Percentiles rank a stretch among this genome's conserved stretches.
Evolutionary conservation across 495 filamentous ascomycete species (phyloP).

Genomic region (Letharia lupina): DNA sequence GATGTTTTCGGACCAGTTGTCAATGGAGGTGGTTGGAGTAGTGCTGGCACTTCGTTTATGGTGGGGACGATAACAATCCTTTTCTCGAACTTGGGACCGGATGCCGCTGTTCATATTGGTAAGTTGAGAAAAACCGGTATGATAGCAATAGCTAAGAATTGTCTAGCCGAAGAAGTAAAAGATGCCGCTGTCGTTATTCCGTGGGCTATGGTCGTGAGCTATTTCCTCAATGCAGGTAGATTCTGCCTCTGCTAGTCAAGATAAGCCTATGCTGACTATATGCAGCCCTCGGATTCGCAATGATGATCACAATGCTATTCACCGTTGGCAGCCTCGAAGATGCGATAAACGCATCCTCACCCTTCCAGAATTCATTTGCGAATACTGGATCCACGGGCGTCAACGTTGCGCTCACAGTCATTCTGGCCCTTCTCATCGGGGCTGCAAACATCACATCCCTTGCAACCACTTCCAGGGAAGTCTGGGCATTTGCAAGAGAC

Average conservation of each 20-base stretch:
- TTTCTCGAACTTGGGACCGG: slow-evolving; percentile 4
- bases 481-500: neutral
- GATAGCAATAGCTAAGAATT: neutral
- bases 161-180: neutral
- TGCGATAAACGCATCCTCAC: neutral
- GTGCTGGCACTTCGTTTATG: neutral
- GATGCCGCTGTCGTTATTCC: slow-evolving; percentile 1
- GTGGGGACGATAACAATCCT: slow-evolving; percentile 1
- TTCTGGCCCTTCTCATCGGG: neutral
- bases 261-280: neutral
- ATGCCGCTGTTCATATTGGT: slow-evolving; percentile 4
- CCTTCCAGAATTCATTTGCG: neutral
- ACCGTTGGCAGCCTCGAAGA: slow-evolving; percentile 1
- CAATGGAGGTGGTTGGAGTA: neutral
- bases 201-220: neutral
- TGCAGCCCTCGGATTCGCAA: slow-evolving; percentile 1
- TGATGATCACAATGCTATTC: slow-evolving; percentile 7
- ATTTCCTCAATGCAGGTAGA: neutral
- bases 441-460: neutral
- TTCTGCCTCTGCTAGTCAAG: neutral
- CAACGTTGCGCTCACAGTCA: neutral
- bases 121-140: neutral
- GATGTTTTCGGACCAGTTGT: neutral
- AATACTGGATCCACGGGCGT: slow-evolving; percentile 2
- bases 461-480: neutral